phyloP scores from a whole-genome alignment of 2,329 filamentous ascomycete genomes.

The Phyllosticta ampelicida region DNA sequence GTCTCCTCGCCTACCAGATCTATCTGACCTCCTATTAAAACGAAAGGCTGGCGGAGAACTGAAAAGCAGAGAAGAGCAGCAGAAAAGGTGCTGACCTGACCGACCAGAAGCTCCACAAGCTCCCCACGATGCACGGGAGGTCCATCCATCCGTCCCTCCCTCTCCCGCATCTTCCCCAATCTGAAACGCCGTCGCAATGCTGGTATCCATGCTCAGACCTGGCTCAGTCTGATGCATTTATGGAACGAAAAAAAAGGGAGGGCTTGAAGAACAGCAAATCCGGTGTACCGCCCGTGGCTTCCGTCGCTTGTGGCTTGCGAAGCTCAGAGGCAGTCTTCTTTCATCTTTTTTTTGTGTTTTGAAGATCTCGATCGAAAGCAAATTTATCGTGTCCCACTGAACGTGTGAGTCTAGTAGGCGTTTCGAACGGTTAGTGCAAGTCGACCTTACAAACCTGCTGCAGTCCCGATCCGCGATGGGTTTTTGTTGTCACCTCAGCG shows the following conservation, averaged over 20 bases:
- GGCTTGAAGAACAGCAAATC: not conserved
- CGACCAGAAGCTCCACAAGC: not conserved
- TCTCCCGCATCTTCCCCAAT: not conserved
- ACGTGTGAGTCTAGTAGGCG: not conserved
- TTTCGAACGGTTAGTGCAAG: conserved; percentile 1
- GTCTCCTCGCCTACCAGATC: not conserved
- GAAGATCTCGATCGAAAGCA: conserved; percentile 1
- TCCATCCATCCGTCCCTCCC: not conserved
- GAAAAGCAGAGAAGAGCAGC: not conserved
- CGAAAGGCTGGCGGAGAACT: not conserved
- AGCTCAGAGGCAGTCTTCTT: not conserved
- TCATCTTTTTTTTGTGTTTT: conserved; percentile 1
- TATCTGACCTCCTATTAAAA: not conserved
- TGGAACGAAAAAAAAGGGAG: not conserved
- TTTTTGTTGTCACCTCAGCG: not conserved
- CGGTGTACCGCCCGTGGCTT: not conserved
- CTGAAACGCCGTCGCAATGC: not conserved
- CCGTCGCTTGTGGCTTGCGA: not conserved
- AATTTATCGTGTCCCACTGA: not conserved
- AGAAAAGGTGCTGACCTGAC: too few species aligned
- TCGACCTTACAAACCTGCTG: conserved; percentile 3
- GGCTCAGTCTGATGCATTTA: not conserved
- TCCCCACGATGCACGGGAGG: not conserved
- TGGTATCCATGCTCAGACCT: not conserved
- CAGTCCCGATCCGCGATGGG: not conserved